phyloP scores from a whole-genome alignment of 2,329 filamentous ascomycete species.

The Ophiostoma tasmaniense region DNA sequence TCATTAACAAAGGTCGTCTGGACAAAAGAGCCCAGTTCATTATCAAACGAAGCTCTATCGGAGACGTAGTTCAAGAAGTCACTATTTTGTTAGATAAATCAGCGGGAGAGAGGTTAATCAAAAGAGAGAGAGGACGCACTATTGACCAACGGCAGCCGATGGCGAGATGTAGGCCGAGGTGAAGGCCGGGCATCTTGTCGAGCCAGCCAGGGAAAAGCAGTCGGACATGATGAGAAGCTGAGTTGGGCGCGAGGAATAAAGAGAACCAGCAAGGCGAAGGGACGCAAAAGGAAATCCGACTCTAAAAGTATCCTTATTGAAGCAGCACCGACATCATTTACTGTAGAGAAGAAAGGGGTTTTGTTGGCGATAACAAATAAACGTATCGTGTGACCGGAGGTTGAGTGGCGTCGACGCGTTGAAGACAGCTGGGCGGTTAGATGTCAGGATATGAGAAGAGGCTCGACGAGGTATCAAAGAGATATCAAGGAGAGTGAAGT shows the following conservation, averaged over 20 bases:
- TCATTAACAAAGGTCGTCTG: slow-evolving; percentile 62
- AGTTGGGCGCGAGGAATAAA: not conserved
- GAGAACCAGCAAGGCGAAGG: not conserved
- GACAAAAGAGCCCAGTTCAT: slow-evolving; percentile 63
- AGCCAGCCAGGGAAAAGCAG: slow-evolving; percentile 62
- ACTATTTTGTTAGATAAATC: slow-evolving; percentile 36
- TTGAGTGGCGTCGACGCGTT: not conserved
- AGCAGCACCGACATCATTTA: not conserved
- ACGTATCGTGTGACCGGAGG: not conserved
- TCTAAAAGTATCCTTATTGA: not conserved
- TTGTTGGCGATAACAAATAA: not conserved
- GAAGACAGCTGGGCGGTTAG: not conserved
- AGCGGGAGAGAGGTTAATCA: not conserved
- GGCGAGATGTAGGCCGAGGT: slow-evolving; percentile 61
- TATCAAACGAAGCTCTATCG: slow-evolving; percentile 67
- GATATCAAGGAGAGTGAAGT: not conserved
- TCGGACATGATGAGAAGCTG: slow-evolving; percentile 24
- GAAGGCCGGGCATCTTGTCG: slow-evolving; percentile 65
- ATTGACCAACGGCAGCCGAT: slow-evolving; percentile 17
- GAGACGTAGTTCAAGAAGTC: slow-evolving; percentile 80
- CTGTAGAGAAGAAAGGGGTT: not conserved
- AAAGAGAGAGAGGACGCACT: slow-evolving; percentile 23
- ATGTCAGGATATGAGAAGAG: too few relatives aligned
- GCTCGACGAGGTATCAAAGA: not conserved
- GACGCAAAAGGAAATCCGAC: not conserved